A percentile compares a stretch with the other conserved stretches of the same genome.
These are phyloP conservation scores for Komagataella mondaviorum DNA, from an alignment of 805 yeast genomes.

Conservation along the genomic window DNA sequence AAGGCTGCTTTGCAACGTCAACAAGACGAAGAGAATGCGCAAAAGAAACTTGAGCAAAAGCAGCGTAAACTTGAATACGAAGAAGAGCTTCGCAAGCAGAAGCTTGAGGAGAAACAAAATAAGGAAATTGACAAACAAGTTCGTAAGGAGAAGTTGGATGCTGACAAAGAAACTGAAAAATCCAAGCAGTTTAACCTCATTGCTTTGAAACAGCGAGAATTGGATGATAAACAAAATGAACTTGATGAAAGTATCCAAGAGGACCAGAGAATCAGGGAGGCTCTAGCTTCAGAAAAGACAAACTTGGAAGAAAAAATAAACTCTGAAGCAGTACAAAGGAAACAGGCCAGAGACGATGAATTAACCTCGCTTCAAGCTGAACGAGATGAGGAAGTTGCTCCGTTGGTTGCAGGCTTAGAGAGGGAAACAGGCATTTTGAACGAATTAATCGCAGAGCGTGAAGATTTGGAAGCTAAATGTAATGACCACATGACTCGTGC, in stretches of 20 bases:
- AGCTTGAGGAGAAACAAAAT: constrained; percentile 19
- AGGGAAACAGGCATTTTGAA: constrained; percentile 33
- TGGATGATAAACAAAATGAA: constrained; percentile 32
- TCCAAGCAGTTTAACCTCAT: constrained; percentile 30
- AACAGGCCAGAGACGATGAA: constrained; percentile 30
- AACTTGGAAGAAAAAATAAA: constrained; percentile 29
- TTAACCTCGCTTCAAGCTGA: constrained; percentile 33
- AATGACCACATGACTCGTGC: constrained; percentile 29
- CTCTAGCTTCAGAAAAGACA: constrained; percentile 24
- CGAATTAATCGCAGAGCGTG: constrained; percentile 35
- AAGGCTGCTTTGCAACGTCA: constrained; percentile 62
- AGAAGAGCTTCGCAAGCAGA: constrained; percentile 23
- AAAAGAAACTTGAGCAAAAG: constrained; percentile 25
- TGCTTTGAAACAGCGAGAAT: constrained; percentile 19
- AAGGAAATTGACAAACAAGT: constrained; percentile 17
- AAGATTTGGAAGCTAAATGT: constrained; percentile 28
- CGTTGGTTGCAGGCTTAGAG: constrained; percentile 37
- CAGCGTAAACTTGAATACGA: constrained; percentile 19
- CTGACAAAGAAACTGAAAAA: constrained; percentile 31
- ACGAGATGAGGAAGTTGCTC: constrained; percentile 39
- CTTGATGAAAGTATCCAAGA: constrained; percentile 22
- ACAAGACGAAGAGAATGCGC: constrained; percentile 29
- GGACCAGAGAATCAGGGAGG: constrained; percentile 26
- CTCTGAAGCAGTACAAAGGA: constrained; percentile 27
- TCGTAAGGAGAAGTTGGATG: constrained; percentile 33